phyloP scores from a whole-genome alignment of 2,329 filamentous ascomycete genomes.

The Fusarium sarcochroum region DNA sequence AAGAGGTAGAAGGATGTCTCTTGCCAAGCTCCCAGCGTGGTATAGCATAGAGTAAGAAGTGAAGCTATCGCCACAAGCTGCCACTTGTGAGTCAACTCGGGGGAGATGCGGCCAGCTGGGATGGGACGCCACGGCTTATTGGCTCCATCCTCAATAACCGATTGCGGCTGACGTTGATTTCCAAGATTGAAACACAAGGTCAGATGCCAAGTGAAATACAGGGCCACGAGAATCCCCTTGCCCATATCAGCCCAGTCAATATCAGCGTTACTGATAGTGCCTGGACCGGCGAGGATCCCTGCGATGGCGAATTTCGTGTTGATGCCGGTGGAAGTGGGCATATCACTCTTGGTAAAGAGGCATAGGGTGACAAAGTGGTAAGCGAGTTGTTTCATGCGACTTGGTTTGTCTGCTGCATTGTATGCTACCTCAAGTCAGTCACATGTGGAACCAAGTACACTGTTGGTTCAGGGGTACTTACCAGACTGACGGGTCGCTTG shows the following conservation, averaged over 20 bases:
- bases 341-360: conserved; percentile 41
- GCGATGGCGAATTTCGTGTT: conserved; percentile 38
- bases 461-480: conserved; percentile 28
- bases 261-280: conserved; percentile 26
- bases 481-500: conserved; percentile 27
- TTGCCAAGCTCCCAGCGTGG: conserved; percentile 41
- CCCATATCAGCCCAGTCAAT: conserved; percentile 31
- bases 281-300: conserved; percentile 36
- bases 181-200: conserved; percentile 53
- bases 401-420: conserved; percentile 12
- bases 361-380: conserved; percentile 35
- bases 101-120: conserved; percentile 47
- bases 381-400: conserved; percentile 22
- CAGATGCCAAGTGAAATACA: conserved; percentile 43
- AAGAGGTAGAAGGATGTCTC: conserved; percentile 51
- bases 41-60: conserved; percentile 36
- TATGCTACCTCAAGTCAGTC: conserved; percentile 29
- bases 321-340: conserved; percentile 39
- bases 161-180: conserved; percentile 54
- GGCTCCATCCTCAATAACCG: conserved; percentile 55
- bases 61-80: conserved; percentile 46
- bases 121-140: conserved; percentile 59
- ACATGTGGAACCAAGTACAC: conserved; percentile 6
- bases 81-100: conserved; percentile 40
- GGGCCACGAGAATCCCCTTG: conserved; percentile 35